A percentile compares a stretch with the other conserved stretches of the same genome.
Conservation (phyloP, 257 asterid genomes). For the Knoxia roxburghii region DNA sequence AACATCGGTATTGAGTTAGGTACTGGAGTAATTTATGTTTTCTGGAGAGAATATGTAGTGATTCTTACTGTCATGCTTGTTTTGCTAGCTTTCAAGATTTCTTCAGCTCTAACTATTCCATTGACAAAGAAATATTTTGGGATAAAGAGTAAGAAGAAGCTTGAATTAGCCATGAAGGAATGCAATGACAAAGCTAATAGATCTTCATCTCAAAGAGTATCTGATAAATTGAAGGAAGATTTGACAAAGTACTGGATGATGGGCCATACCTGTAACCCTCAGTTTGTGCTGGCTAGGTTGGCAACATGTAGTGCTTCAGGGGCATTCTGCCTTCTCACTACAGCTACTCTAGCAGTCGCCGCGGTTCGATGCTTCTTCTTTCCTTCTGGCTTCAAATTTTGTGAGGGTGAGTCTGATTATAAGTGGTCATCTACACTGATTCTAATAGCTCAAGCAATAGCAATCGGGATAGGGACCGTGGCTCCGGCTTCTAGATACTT, state of each 20-base stretch:
- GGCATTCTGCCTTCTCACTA: constrained; percentile 53
- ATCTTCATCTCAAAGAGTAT: constrained; percentile 22
- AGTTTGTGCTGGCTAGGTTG: constrained; percentile 57
- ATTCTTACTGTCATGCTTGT: constrained; percentile 46
- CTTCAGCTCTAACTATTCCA: constrained; percentile 56
- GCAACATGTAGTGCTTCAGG: constrained; percentile 73
- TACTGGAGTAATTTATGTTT: constrained; percentile 61
- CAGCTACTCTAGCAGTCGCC: constrained; percentile 45
- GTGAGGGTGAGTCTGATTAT: constrained; percentile 66
- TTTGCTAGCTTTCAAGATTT: constrained; percentile 34
- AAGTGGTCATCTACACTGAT: constrained; percentile 61
- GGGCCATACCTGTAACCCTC: constrained; percentile 79
- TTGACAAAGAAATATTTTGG: constrained; percentile 49
- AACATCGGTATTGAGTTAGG: constrained; percentile 59
- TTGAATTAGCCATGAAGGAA: constrained; percentile 30
- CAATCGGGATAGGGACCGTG: constrained; percentile 52
- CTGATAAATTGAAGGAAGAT: constrained; percentile 40
- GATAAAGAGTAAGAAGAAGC: constrained; percentile 37
- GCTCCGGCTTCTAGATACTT: constrained; percentile 72
- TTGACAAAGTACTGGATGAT: constrained; percentile 69
- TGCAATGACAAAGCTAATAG: constrained; percentile 22
- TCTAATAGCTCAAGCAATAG: constrained; percentile 45
- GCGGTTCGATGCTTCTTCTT: constrained; percentile 41
- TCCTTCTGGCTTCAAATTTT: constrained; percentile 49
- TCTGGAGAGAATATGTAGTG: constrained; percentile 43